Evolutionary conservation across 805 yeast genomes (phyloP), one percentile per base, ranked within the genome.

Genomic region (Pichia membranifaciens): DNA sequence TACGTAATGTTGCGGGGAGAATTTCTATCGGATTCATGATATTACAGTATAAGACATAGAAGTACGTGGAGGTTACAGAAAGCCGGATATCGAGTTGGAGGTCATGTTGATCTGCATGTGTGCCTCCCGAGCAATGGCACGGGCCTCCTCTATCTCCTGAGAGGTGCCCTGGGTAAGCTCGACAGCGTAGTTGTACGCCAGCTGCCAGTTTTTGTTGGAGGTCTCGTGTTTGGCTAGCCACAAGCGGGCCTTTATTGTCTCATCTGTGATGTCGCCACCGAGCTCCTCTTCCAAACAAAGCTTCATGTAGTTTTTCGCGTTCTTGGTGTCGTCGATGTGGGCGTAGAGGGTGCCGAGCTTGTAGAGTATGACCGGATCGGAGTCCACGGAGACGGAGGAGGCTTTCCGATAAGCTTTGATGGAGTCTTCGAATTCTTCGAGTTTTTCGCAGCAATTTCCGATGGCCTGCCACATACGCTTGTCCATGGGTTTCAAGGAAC

Each of bases 391-490:
- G 38, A 78, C 66, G 22, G 69, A 70, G 31, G 86, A 66, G 0
- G 96, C 96, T 57, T 89, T 82, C 54, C 82, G 81, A 62, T 84
- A 90, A 15, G 93, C 82, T 59, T 82, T 84, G 22, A 89, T 75
- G 0, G 97, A 82, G 53, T 90, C 95, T 13, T 72, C 74, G 22
- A 69, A 66, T 51, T 87, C 83, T 21, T 78, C 79, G 33, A 89
- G 73, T 58, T 86, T 86, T 55, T 87, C 93, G 64, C 81, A 90
- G 64, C 97, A 88, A 56, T 83, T 82, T 0, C 90, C 98, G 38
- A 91, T 73, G 0, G 98, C 97, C 54, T 82, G 87, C 99, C 99
- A 93, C 87, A 91, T 89, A 54, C 99, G 71, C 57, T 84, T 82
- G 60, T 93, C 99, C 39, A 80, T 66, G 1, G 97, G 97, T 58